Evolutionary conservation across 805 yeast species (phyloP).

Genomic region (Zygosaccharomyces siamensis): DNA sequence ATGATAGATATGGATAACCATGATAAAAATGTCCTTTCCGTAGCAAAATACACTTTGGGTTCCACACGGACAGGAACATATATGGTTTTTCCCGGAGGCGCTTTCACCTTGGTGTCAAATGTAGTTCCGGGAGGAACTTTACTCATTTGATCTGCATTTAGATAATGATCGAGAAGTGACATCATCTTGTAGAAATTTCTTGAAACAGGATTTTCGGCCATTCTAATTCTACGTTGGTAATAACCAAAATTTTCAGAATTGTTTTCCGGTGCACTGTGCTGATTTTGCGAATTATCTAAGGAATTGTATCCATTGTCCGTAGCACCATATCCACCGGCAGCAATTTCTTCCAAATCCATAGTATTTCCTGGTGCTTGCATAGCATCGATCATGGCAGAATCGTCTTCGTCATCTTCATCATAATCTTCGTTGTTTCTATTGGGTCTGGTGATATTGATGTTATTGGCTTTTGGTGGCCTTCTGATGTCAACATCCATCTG

Average conservation of each 20-base stretch:
- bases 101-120: slow-evolving; percentile 51
- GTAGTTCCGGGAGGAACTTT: slow-evolving; percentile 63
- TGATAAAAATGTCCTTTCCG: slow-evolving; percentile 88
- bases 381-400: slow-evolving; percentile 28
- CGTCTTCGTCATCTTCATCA: slow-evolving; percentile 37
- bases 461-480: slow-evolving; percentile 56
- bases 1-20: slow-evolving; percentile 92
- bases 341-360: slow-evolving; percentile 66
- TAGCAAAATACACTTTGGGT: slow-evolving; percentile 98
- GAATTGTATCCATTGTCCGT: slow-evolving; percentile 39
- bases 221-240: slow-evolving; percentile 23
- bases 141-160: slow-evolving; percentile 45
- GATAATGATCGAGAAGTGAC: slow-evolving; percentile 40
- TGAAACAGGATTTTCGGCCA: slow-evolving; percentile 19
- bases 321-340: slow-evolving; percentile 30
- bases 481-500: slow-evolving; percentile 95
- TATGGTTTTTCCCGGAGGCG: slow-evolving; percentile 86
- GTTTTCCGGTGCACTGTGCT: not conserved
- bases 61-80: slow-evolving; percentile 94
- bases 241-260: slow-evolving; percentile 32
- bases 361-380: slow-evolving; percentile 48
- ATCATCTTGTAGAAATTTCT: slow-evolving; percentile 22
- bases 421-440: slow-evolving; percentile 27
- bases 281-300: slow-evolving; percentile 12
- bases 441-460: slow-evolving; percentile 43